phyloP scores from a whole-genome alignment of 305 asterid species.

The Fraxinus dipetala region DNA sequence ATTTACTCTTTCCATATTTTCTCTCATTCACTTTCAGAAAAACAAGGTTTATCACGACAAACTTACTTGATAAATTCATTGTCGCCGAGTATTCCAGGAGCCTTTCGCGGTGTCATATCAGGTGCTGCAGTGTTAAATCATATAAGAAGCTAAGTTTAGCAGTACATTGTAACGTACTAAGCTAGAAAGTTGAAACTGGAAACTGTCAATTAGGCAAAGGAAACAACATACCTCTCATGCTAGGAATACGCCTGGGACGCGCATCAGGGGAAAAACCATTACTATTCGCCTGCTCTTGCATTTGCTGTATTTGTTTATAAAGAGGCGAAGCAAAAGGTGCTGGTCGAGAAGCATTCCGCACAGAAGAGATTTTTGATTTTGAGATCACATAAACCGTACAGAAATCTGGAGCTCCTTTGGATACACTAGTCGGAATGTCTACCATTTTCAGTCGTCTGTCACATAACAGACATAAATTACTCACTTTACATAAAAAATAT shows the following conservation, averaged over 20 bases:
- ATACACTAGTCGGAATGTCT: constrained; percentile 59
- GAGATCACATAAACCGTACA: constrained; percentile 86
- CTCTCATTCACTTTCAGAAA: neutral
- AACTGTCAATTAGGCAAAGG: neutral
- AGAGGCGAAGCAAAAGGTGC: constrained; percentile 82
- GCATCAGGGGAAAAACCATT: constrained; percentile 27
- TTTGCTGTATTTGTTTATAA: constrained; percentile 36
- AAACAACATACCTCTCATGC: constrained; percentile 38
- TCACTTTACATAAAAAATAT: neutral
- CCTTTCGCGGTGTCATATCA: constrained; percentile 41
- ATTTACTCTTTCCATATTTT: neutral
- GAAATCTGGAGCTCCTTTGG: constrained; percentile 80
- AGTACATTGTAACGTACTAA: constrained; percentile 6
- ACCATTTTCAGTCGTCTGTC: constrained; percentile 64
- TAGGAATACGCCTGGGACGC: constrained; percentile 33
- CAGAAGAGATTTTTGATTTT: constrained; percentile 65
- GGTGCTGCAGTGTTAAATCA: constrained; percentile 28
- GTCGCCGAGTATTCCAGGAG: constrained; percentile 31
- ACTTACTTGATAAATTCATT: constrained; percentile 37
- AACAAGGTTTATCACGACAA: neutral
- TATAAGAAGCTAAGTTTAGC: neutral
- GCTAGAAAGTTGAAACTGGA: neutral
- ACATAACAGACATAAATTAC: neutral
- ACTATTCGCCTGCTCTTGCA: constrained; percentile 34
- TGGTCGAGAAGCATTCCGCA: constrained; percentile 63